Conservation (phyloP, 306 rosid species). For the Vigna radiata region DNA sequence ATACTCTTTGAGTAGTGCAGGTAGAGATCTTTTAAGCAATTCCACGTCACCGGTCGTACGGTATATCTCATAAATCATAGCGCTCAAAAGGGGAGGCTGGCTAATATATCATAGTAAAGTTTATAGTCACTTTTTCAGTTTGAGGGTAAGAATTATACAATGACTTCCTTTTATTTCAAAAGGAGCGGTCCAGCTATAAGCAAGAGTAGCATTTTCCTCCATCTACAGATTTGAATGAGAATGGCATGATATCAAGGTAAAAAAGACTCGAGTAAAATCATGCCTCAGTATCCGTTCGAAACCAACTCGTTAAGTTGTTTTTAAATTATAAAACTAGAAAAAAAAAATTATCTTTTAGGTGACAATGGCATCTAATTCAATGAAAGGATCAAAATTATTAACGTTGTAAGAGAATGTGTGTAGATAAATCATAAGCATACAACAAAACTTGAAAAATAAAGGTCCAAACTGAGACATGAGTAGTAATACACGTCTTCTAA, state of each 20-base stretch:
- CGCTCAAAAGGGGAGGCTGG: slow-evolving; percentile 96
- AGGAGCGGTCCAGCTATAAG: neutral
- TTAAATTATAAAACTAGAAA: slow-evolving; percentile 13
- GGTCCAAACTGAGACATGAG: neutral
- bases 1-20: slow-evolving; percentile 80
- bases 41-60: slow-evolving; percentile 64
- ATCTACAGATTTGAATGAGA: neutral
- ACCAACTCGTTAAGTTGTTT: slow-evolving; percentile 1
- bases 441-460: neutral
- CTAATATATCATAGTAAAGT: slow-evolving; percentile 57
- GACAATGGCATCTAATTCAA: slow-evolving; percentile 20
- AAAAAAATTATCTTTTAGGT: neutral
- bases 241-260: slow-evolving; percentile 3
- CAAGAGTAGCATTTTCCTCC: too few species aligned
- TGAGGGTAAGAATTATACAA: slow-evolving; percentile 9
- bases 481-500: neutral
- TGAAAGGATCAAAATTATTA: neutral
- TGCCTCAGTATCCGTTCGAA: slow-evolving; percentile 3
- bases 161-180: slow-evolving; percentile 4
- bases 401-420: neutral
- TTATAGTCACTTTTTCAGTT: slow-evolving; percentile 22
- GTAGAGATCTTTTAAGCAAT: slow-evolving; percentile 72
- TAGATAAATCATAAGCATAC: neutral
- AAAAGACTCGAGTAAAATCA: slow-evolving; percentile 11
- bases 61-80: slow-evolving; percentile 84